Base-by-base conservation (phyloP, 2,329 filamentous ascomycete genomes). In the Pseudogymnoascus sp. region DNA sequence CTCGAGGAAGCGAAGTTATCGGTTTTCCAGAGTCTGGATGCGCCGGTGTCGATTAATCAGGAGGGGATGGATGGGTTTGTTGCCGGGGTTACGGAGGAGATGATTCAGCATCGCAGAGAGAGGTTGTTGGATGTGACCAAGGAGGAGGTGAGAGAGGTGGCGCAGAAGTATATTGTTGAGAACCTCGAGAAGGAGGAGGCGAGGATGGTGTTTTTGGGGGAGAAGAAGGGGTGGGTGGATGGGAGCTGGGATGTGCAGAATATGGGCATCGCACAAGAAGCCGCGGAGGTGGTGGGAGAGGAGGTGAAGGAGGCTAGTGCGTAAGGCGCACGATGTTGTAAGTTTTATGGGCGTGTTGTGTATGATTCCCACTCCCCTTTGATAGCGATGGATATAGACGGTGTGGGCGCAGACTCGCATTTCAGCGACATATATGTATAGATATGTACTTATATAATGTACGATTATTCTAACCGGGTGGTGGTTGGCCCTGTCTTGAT, bases 1-100 rank as follows among this genome's bases (percentile, higher is more conserved):
- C 80, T 99, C 1, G 93, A 97, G 72, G 94, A 99, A 75, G 94
- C 94, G 66, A 99, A 99, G 77, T 84, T 99, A 40, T 91, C 90
- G 28, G 88, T 96, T 11, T 99, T 99, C 80, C 92, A 99, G 75
- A 81, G 84, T 37, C 84, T 97, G 8, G 94, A 99, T 75, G 93
- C 93, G 10, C 94, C 94, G 0, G 83, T 88, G 69, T 88, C 90
- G 40, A 91, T 97, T 21, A 94, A 89, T 73, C 82, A 89, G 60
- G 93, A 97, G 74, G 94, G 93, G 37, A 90, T 96, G 85, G 82
- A 84, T 47, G 82, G 87, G 62, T 99, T 99, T 76, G 78, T 96
- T 71, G 89, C 86, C 31, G 92, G 92, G 11, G 82, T 99, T 37
- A 91, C 89, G 1, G 85, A 94, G 65, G 89, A 91, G 70, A 96